Percentiles rank a stretch among this genome's conserved stretches.
Evolutionary conservation across 805 yeast genomes (phyloP).

Genomic region (Kuraishia ogatae): DNA sequence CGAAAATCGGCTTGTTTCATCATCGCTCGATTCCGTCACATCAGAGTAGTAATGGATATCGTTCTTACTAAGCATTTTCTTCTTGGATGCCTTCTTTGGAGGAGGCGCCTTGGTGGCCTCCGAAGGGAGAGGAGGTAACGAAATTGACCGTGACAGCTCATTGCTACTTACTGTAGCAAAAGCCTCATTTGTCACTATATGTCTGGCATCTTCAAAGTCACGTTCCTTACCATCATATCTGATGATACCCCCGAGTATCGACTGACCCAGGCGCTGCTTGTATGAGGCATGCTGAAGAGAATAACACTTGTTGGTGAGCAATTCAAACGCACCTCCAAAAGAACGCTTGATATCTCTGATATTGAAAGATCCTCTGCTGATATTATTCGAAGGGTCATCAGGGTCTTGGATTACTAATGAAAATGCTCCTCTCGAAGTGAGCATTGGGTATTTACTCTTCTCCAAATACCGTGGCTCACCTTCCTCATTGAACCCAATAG

Average conservation of each 20-base stretch:
- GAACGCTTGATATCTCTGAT: slow-evolving; percentile 73
- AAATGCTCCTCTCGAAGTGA: slow-evolving; percentile 45
- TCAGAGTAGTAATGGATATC: slow-evolving; percentile 36
- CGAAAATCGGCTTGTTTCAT: slow-evolving; percentile 10
- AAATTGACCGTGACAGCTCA: slow-evolving; percentile 4
- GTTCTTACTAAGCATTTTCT: slow-evolving; percentile 26
- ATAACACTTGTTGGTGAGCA: slow-evolving; percentile 67
- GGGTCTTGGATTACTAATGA: slow-evolving; percentile 84
- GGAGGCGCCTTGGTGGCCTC: slow-evolving; percentile 19
- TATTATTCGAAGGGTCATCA: slow-evolving; percentile 72
- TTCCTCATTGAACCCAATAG: slow-evolving; percentile 48
- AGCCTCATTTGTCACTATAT: slow-evolving; percentile 55
- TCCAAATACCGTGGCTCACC: slow-evolving; percentile 49
- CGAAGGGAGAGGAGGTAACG: slow-evolving; percentile 24
- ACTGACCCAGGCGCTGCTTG: slow-evolving; percentile 58
- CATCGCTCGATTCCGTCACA: slow-evolving; percentile 20
- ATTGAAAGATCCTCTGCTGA: slow-evolving; percentile 79
- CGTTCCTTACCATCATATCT: slow-evolving; percentile 66
- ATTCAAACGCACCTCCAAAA: slow-evolving; percentile 80
- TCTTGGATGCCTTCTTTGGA: slow-evolving; percentile 18
- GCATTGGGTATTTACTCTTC: slow-evolving; percentile 31
- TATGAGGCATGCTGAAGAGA: slow-evolving; percentile 59
- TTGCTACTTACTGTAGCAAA: slow-evolving; percentile 15
- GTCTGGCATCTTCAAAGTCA: slow-evolving; percentile 71
- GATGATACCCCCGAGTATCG: slow-evolving; percentile 73